Conservation (phyloP, 768 basidiomycete genomes). For the Mycena metata region DNA sequence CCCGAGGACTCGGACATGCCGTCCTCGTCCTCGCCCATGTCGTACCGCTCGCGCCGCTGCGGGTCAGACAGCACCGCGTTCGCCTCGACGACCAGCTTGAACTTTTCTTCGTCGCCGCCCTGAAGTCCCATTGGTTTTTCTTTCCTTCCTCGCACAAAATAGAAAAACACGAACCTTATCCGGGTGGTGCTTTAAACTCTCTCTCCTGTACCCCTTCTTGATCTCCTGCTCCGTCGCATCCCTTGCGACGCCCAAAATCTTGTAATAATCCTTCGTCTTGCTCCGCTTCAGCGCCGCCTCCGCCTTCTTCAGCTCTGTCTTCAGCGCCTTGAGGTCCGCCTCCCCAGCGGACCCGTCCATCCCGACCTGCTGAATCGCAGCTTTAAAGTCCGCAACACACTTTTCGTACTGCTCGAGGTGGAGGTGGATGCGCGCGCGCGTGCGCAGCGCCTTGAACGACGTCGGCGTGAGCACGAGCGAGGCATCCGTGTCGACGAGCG, state of each 20-base stretch:
- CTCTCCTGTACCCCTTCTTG: slow-evolving; percentile 92
- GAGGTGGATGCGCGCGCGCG: slow-evolving; percentile 84
- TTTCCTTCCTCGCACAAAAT: slow-evolving; percentile 1
- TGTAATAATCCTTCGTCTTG: slow-evolving; percentile 93
- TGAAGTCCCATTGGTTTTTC: slow-evolving; percentile 45
- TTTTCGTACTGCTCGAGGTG: slow-evolving; percentile 81
- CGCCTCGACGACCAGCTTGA: slow-evolving; percentile 91
- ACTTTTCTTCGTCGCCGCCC: slow-evolving; percentile 97
- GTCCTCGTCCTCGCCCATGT: slow-evolving; percentile 87
- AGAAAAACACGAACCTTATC: slow-evolving; percentile 71
- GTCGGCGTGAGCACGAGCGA: slow-evolving; percentile 73
- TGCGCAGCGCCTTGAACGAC: slow-evolving; percentile 89
- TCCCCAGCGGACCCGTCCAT: slow-evolving; percentile 70
- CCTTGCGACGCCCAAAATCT: slow-evolving; percentile 74
- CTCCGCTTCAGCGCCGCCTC: slow-evolving; percentile 87
- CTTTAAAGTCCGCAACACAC: slow-evolving; percentile 81
- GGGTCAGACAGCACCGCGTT: slow-evolving; percentile 87
- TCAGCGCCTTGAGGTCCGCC: slow-evolving; percentile 72
- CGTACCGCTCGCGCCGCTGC: slow-evolving; percentile 78
- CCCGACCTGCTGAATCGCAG: slow-evolving; percentile 80
- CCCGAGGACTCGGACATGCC: slow-evolving; percentile 61
- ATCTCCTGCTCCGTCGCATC: slow-evolving; percentile 81
- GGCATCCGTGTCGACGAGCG: slow-evolving; percentile 77
- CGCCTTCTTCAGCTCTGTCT: slow-evolving; percentile 80
- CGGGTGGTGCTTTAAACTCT: slow-evolving; percentile 88